Evolutionary conservation across 1,284 basidiomycete species (phyloP), one percentile per base, ranked within the genome.

Genomic region (Pascua sp.): DNA sequence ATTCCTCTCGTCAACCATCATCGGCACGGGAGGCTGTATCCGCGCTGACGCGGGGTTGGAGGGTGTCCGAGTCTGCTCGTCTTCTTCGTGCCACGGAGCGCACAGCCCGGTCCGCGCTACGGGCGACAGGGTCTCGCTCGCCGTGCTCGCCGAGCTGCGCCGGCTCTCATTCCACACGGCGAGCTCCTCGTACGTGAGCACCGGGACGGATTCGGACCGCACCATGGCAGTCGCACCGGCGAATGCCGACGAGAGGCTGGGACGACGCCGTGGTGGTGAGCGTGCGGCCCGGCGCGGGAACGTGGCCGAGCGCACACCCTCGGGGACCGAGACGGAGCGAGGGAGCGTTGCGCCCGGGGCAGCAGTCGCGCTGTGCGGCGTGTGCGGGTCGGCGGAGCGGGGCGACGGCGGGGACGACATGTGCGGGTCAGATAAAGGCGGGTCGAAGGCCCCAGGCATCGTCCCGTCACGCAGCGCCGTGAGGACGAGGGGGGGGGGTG

Each of bases 171-270:
- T 52, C 17, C 24, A 52, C 18, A 12, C 16, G 7, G 51, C 49
- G 24, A 55, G 50, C 47, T 55, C 58, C 36, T 47, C 58, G 15
- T 47, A 41, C 18, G 58, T 59, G 39, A 56, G 50, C 11, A 59
- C 58, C 0, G 58, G 53, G 11, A 56, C 47, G 8, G 49, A 52
- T 36, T 49, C 47, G 8, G 50, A 51, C 32, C 58, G 58, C 4
- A 49, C 42, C 58, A 59, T 59, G 18, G 48, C 42, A 11, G 42
- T 18, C 13, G 38, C 48, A 44, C 51, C 51, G 32, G 41, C 24
- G 16, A 12, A 12, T 42, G 41, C 41, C 12, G 12, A n/a, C 41
- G 3, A 4, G 41, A 15, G 42, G 42, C 13, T 8, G 5, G 4
- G 38, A 5, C 10, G n/a, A 12, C 16, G 38, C 16, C 11, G 47